These are phyloP conservation scores for Polygonum maritimum DNA, from an alignment of 148 eudicot species.

Conservation along the genomic window DNA sequence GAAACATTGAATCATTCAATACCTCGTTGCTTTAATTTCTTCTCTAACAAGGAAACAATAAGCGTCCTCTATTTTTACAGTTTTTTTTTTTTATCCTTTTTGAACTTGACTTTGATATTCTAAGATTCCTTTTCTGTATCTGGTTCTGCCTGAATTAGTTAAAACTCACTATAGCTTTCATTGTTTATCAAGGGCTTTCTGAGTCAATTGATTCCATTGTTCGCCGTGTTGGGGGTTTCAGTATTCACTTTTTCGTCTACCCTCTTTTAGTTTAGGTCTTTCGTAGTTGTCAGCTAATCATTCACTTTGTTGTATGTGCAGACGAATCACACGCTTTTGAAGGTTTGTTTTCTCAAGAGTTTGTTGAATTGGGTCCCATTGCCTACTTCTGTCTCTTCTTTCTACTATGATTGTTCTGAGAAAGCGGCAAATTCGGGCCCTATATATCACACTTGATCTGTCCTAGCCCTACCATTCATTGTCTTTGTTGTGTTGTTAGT, in stretches of 20 bases:
- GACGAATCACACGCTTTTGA: conserved; percentile 6
- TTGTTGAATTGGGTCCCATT: conserved; percentile 10
- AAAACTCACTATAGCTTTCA: background rate
- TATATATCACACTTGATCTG: conserved; percentile 8
- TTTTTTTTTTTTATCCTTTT: background rate
- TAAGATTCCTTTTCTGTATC: background rate
- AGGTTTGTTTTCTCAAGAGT: conserved; percentile 11
- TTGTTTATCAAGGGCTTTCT: background rate
- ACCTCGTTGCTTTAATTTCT: background rate
- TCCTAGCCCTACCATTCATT: conserved; percentile 4
- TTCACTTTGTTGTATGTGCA: conserved; percentile 5
- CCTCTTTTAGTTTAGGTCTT: background rate
- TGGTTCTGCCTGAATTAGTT: background rate
- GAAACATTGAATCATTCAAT: background rate
- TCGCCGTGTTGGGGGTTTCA: conserved; percentile 5
- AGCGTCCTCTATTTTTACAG: background rate
- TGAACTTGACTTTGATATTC: background rate
- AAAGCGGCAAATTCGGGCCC: conserved; percentile 4
- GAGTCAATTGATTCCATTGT: background rate
- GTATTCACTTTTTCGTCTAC: background rate
- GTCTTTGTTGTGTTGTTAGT: background rate
- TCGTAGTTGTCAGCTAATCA: conserved; percentile 9
- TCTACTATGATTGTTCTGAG: conserved; percentile 5
- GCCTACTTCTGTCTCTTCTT: background rate
- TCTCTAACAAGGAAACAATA: background rate